Base-by-base conservation (phyloP, 179 eudicot species). In the Beta lomatogona region DNA sequence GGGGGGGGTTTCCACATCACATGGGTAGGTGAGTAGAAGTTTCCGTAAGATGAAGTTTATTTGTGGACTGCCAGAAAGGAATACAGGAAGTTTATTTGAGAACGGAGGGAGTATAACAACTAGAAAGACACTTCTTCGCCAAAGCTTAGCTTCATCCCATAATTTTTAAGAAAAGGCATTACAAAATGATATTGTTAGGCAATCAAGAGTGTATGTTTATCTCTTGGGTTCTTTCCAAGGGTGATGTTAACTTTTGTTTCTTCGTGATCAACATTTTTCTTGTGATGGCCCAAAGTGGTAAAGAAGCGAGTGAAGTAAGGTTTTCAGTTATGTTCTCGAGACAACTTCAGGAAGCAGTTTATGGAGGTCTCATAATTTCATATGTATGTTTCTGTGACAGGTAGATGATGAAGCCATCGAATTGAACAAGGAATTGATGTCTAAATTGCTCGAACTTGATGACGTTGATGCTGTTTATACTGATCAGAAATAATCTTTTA, bases 381-480 rank as follows among this genome's bases (percentile, higher is more conserved):
- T 81, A 22, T 53, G 45, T 73, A 66, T 76, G 44, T 59, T 41
- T 69, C 46, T 36, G 15, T 48, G 66, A 65, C 90, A 96, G 99
- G 99, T 89, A 65, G 99, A 96, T 81, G 97, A 94, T 73, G 99
- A 94, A 88, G 99, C 98, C 76, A 81, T 85, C 92, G 97, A 91
- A 69, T 89, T 96, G 83, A 96, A 96, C 93, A 96, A 90, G 90
- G 96, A 91, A 80, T 88, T 96, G 75, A 90, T 94, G 90, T 90
- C 97, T 83, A 83, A 87, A 84, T 82, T 96, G 86, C 94, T 96
- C 22, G 98, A 94, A 75, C 98, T 96, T 21, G 98, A 96, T 63
- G 99, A 96, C 60, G 99, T 96, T 61, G 99, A 96, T 83, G 98
- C 96, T 76, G 98, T 96, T 21, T 94, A 90, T 84, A 89, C 93